These are phyloP conservation scores for Primulina tabacum DNA, from an alignment of 257 asterid species.

Conservation along the genomic window DNA sequence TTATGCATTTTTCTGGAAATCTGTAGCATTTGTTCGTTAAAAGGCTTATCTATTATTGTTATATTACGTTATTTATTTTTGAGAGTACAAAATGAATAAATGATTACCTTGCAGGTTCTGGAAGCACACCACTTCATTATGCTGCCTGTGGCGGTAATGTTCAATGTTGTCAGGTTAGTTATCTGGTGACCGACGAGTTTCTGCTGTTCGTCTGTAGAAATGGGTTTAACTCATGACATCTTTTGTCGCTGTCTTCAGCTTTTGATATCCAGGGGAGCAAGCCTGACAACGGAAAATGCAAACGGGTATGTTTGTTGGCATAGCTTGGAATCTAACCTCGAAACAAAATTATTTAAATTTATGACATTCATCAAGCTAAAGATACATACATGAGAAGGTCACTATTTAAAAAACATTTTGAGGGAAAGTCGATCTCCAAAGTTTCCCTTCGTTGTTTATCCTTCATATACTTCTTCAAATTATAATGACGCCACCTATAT, in stretches of 20 bases:
- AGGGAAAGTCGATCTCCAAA: neutral
- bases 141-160: constrained; percentile 94
- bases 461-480: too few species aligned
- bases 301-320: constrained; percentile 50
- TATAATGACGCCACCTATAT: neutral
- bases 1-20: too few species aligned
- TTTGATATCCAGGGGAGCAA: constrained; percentile 69
- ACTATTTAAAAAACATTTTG: too few species aligned
- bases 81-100: neutral
- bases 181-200: constrained; percentile 17
- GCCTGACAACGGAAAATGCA: constrained; percentile 57
- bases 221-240: constrained; percentile 1
- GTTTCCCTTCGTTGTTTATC: neutral
- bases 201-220: neutral
- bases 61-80: constrained; percentile 4
- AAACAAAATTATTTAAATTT: neutral
- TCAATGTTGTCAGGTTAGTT: constrained; percentile 79
- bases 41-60: neutral
- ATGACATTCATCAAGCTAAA: neutral
- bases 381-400: neutral
- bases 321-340: too few species aligned
- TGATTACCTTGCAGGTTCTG: constrained; percentile 56
- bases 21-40: neutral
- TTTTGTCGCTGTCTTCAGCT: constrained; percentile 44
- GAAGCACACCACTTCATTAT: constrained; percentile 89